These are phyloP conservation scores for Chlamydomonas sphaeroides DNA, from an alignment of 139 green algal genomes.

Conservation along the genomic window DNA sequence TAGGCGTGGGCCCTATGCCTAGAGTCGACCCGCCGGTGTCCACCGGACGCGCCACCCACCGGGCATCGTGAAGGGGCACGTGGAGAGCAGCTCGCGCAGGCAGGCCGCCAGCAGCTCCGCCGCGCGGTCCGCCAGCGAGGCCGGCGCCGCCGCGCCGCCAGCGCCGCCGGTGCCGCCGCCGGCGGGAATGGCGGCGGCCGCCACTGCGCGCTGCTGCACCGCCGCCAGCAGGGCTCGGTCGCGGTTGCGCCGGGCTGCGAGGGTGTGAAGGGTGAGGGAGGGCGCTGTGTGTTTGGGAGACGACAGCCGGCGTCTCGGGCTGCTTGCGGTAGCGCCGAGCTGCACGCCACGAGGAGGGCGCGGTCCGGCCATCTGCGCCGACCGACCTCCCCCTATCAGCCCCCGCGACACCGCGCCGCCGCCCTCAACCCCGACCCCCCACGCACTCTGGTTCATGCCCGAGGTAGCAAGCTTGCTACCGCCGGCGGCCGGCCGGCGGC, in stretches of 20 bases:
- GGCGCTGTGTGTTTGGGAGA: no score
- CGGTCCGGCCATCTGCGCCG: no score
- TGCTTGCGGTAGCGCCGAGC: no score
- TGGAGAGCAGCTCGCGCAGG: constrained; percentile 11
- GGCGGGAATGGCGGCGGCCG: no score
- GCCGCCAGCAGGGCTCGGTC: constrained; percentile 9
- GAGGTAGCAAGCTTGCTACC: constrained; percentile 11
- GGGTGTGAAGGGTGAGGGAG: neutral
- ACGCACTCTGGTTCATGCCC: constrained; percentile 18
- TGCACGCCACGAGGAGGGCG: no score
- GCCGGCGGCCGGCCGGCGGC: neutral
- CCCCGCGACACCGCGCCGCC: no score
- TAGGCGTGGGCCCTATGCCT: no score
- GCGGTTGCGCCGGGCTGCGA: constrained; percentile 22
- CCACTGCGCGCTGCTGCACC: constrained; percentile 15
- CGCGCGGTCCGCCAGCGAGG: neutral
- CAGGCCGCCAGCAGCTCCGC: neutral
- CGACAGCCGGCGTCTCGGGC: no score
- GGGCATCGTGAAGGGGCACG: constrained; percentile 8
- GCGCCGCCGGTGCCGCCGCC: neutral
- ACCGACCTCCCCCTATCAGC: no score
- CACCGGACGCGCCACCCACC: no score
- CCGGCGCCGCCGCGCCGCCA: neutral
- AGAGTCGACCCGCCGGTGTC: no score
- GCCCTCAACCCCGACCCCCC: no score